These are phyloP conservation scores for Reutealis trisperma DNA, from an alignment of 345 rosid genomes.

Conservation along the genomic window DNA sequence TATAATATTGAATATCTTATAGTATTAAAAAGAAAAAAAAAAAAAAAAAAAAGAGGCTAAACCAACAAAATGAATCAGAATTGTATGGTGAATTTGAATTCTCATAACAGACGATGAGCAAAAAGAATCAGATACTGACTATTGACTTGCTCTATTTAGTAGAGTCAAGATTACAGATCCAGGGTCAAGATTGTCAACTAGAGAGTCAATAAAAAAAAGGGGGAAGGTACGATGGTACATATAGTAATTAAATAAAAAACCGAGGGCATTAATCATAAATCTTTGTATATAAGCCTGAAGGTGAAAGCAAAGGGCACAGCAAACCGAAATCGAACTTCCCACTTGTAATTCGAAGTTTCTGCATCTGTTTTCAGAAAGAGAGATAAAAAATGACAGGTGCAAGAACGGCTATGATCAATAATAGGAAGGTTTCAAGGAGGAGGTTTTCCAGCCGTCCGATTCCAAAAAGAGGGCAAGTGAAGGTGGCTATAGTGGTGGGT, in stretches of 20 bases:
- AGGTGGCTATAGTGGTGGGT: constrained; percentile 59
- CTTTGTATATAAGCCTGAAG: background rate
- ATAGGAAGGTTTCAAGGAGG: constrained; percentile 31
- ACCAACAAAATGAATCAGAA: background rate
- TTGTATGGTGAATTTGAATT: too few species aligned
- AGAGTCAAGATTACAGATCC: constrained; percentile 30
- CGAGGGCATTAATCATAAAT: background rate
- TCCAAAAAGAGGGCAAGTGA: constrained; percentile 78
- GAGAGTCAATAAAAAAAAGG: background rate
- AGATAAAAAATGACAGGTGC: constrained; percentile 39
- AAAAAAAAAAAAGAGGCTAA: background rate
- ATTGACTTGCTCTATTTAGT: background rate
- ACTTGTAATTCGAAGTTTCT: too few species aligned
- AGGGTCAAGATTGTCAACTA: constrained; percentile 40
- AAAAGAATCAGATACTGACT: too few species aligned
- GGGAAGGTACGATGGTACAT: too few species aligned
- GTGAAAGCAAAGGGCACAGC: too few species aligned
- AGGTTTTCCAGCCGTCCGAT: constrained; percentile 51
- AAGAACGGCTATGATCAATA: constrained; percentile 28
- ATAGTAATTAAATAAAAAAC: background rate
- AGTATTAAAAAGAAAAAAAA: background rate
- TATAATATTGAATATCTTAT: background rate
- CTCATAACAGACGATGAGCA: too few species aligned
- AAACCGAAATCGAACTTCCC: too few species aligned
- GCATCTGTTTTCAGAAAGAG: background rate